Base-by-base conservation (phyloP, 306 rosid species). In the Glycyrrhiza uralensis region DNA sequence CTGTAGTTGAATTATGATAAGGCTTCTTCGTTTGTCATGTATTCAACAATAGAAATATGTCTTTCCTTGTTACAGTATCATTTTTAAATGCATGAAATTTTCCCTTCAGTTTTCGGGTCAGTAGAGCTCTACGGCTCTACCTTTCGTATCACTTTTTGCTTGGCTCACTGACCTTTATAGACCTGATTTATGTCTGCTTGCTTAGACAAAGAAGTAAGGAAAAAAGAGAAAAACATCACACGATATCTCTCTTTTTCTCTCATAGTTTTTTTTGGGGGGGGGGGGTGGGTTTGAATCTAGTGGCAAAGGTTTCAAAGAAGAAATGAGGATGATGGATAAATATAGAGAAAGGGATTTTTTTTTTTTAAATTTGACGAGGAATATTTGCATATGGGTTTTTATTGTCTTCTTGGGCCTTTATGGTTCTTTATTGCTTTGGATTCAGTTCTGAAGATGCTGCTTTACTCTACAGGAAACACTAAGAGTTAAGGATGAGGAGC, bases 401-500 rank as follows among this genome's bases (percentile, higher is more conserved):
- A 2, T 67, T 55, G 6, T 60, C 57, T 69, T 14, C 68, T 64
- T 42, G 24, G 22, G 12, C 23, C 6, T 75, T 22, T 72, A 8
- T 58, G 74, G 33, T 72, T 42, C 30, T 39, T 61, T 57, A 32
- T 62, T 80, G 76, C 54, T 15, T 74, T 66, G 46, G 49, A 19
- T 29, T 74, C 14, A 17, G 46, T 73, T 81, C 67, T 72, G 52
- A 76, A 17, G 55, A 33, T 72, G 41, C 38, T 55, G 41, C 50
- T 65, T 24, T 70, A 33, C 66, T 69, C 67, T 85, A 6, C 77
- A 95, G 99, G 99, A 95, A 79, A 95, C 99, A 47, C 82, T 95
- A 9, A 81, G 83, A 65, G 99, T 95, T 20, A 95, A 95, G 83
- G 99, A 95, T 73, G 99, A 95, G 72, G 99, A 95, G 79, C 90